Base-by-base conservation (phyloP, 1,139 yeast genomes). In the Wickerhamiella infanticola region DNA sequence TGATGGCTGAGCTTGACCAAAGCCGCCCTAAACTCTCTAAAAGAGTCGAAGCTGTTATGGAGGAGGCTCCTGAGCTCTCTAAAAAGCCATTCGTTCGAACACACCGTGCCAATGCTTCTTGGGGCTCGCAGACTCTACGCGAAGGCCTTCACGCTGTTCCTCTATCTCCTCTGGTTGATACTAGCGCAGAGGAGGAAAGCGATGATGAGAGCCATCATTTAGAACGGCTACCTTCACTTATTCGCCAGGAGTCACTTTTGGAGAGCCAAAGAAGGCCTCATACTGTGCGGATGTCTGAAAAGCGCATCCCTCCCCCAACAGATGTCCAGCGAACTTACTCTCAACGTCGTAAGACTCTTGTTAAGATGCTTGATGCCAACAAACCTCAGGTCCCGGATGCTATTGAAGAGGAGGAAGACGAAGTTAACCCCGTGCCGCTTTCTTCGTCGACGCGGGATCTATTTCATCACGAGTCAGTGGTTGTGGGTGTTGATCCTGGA, bases 201-300 rank as follows among this genome's bases (percentile, higher is more conserved):
- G 37, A 35, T 13, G 23, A 35, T 13, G 37, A 35, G 2, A n/a
- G 39, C 26, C 40, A 42, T 11, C 42, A 44, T 4, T 45, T 46
- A 9, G 47, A 44, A 18, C 41, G 45, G 18, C 40, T 45, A 39
- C 50, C 48, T 8, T 43, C 50, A 0, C 45, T 59, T 29, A 50
- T 56, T 3, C 58, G 65, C 26, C 56, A 60, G 43, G 65, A 56
- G 43, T 58, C 64, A 24, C 48, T 63, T 40, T 56, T 56, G 42
- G 67, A 63, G 25, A 53, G 55, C 6, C 64, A 63, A 50, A 51
- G 65, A 3, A 57, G 55, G 31, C 55, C 62, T 13, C 50, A 54
- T 5, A 62, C 66, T 1, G 46, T 50, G 39, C 53, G 55, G 38
- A 54, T 55, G 35, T 43, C 52, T 23, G 24, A 35, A 3, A 13